Evolutionary conservation across 805 yeast species (phyloP).

Genomic region (Yarrowia sp.): DNA sequence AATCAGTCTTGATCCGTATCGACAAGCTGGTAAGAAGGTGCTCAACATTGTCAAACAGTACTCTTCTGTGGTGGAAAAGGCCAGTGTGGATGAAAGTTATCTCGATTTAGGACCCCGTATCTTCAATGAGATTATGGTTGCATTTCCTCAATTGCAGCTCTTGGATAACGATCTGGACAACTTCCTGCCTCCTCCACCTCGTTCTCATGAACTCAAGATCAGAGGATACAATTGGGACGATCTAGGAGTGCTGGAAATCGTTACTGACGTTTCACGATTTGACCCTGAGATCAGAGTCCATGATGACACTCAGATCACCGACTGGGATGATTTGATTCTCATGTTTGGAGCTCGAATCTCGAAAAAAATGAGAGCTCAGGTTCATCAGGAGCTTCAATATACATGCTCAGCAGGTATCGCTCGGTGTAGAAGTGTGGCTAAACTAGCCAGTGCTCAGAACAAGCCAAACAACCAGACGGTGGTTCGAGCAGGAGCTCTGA

Average conservation of each 20-base stretch:
- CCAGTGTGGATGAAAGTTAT: conserved; percentile 92
- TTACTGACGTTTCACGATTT: conserved; percentile 1
- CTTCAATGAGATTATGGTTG: conserved; percentile 43
- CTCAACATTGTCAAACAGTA: conserved; percentile 58
- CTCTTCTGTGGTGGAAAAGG: conserved; percentile 80
- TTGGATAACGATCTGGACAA: conserved; percentile 32
- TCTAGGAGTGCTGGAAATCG: conserved; percentile 1
- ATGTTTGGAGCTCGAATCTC: conserved; percentile 65
- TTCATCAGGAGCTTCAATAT: conserved; percentile 61
- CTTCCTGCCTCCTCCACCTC: conserved; percentile 49
- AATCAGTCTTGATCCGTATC: conserved; percentile 86
- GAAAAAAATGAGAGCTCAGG: conserved; percentile 50
- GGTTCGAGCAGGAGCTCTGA: conserved; percentile 50
- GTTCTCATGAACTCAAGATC: conserved; percentile 16
- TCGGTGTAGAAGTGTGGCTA: conserved; percentile 72
- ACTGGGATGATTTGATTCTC: conserved; percentile 82
- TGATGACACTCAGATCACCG: conserved; percentile 37
- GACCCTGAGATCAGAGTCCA: background rate
- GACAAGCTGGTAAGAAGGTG: conserved; percentile 82
- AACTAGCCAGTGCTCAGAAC: conserved; percentile 77
- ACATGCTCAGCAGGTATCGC: conserved; percentile 90
- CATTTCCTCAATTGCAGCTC: conserved; percentile 48
- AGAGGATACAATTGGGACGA: conserved; percentile 7
- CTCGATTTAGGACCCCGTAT: conserved; percentile 75
- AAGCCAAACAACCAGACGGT: conserved; percentile 89